A percentile compares a stretch with the other conserved stretches of the same genome.
Evolutionary conservation across 768 basidiomycete species (phyloP).

Genomic region (Pholiota microspora): DNA sequence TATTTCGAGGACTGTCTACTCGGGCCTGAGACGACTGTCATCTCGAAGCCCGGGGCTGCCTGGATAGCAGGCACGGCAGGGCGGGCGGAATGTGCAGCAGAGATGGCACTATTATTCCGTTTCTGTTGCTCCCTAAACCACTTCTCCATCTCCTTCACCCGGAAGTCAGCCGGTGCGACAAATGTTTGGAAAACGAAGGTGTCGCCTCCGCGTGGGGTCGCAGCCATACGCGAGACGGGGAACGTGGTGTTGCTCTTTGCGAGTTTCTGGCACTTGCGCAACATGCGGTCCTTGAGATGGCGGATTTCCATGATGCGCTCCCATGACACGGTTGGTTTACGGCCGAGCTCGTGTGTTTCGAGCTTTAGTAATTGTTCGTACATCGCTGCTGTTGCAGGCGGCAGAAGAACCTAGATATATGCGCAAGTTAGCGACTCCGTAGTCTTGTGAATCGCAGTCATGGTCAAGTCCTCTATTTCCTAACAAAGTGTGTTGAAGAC

Average conservation of each 20-base stretch:
- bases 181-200: constrained; percentile 59
- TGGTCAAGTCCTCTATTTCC: too few relatives aligned
- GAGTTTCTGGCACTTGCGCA: constrained; percentile 72
- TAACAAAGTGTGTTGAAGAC: too few relatives aligned
- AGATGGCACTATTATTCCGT: constrained; percentile 25
- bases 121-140: constrained; percentile 65
- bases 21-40: constrained; percentile 12
- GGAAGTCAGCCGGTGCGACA: constrained; percentile 69
- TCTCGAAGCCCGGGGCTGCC: constrained; percentile 15
- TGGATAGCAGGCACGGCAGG: constrained; percentile 21
- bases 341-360: constrained; percentile 60
- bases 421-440: too few relatives aligned
- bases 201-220: constrained; percentile 25
- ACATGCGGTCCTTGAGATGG: constrained; percentile 79
- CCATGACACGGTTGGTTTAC: constrained; percentile 57
- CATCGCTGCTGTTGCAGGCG: constrained; percentile 62
- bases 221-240: constrained; percentile 35
- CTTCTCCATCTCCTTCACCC: constrained; percentile 76
- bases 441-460: too few relatives aligned
- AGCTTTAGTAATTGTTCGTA: constrained; percentile 65
- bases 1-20: constrained; percentile 17
- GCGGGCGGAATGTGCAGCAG: constrained; percentile 15
- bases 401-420: constrained; percentile 65
- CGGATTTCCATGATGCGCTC: constrained; percentile 72
- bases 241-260: constrained; percentile 33